Base-by-base conservation (phyloP, 179 eudicot species). In the Spergularia azorica region DNA sequence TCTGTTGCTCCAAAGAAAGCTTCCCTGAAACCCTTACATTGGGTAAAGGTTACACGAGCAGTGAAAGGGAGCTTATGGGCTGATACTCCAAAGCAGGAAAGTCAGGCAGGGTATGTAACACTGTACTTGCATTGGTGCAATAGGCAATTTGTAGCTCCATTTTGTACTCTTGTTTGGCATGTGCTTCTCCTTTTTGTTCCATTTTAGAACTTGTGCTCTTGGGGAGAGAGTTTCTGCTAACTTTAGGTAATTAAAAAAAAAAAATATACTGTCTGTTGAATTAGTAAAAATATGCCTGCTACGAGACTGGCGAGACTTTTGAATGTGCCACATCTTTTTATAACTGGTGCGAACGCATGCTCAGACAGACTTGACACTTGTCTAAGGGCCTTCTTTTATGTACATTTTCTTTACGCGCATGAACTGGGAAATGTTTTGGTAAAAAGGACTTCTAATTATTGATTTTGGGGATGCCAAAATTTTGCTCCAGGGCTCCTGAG, bases 1-100 rank as follows among this genome's bases (percentile, higher is more conserved):
- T 18, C 81, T 50, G 70, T 38, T 76, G 73, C 80, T 59, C 78
- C 76, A 8, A 86, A 86, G 76, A 83, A 75, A 79, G 61, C 86
- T 71, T 79, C 86, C 13, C 67, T 86, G 57, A 86, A 76, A 76
- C 84, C 88, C 56, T 79, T 86, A 67, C 88, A 86, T 73, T 86
- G 88, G 88, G 80, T 77, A 58, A 86, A 86, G 72, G 88, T 86
- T 69, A 81, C 88, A 50, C 84, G 88, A 79, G 88, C 88, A 68
- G 59, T 79, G 63, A 77, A 86, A 60, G 88, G 88, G 21, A 86
- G 88, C 79, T 77, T 86, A 74, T 86, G 88, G 88, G 88, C 88
- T 79, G 88, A 86, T 67, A 79, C 63, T 21, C 84, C 81, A 76
- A 83, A 86, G 70, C 86, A 79, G 81, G 83, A 78, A 69, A 78